Evolutionary conservation across 345 rosid genomes (phyloP), one percentile per base, ranked within the genome.

Genomic region (Eutrema heterophyllum): DNA sequence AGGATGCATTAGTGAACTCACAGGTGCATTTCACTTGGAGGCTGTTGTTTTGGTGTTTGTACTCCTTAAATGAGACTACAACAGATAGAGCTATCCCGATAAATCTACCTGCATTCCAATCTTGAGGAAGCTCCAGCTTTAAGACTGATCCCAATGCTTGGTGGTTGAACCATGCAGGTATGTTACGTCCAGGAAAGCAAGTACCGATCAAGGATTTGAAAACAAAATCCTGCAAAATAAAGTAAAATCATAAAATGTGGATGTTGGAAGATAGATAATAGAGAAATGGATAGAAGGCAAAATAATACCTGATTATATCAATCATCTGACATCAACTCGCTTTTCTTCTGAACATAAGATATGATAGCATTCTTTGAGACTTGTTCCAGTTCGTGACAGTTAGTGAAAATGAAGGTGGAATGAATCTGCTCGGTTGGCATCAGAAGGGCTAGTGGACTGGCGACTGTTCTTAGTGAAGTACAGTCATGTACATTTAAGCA

Each of bases 401-500:
- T 66, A 0, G 53, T 57, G 60, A 74, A 74, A 27, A 16, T 48
- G 9, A 57, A 74, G 2, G 35, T 57, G 36, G 46, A 66, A 18
- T 74, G 67, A 9, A 57, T 39, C 29, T 48, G 66, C 35, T 67
- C 72, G 0, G 67, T 36, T 0, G 13, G 9, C 50, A 8, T 12
- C 18, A 2, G 35, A 16, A 15, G 15, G 27, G 67, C 44, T 15
- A 57, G 9, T 2, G 72, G 61, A 46, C 24, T 36, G 0, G 52
- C 11, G 10, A 74, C 61, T 27, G 53, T 67, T 58, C 53, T 67
- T 18, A 74, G 67, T 10, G 35, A 56, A 13, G 12, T 8, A 29
- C 78, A 74, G 0, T 72, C 78, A 49, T 74, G 54, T 49, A 72
- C 72, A 57, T 66, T 24, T 67, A 66, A 58, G 67, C 53, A 49